These are phyloP conservation scores for Crassisporium funariophilum DNA, from an alignment of 768 basidiomycete species.

Conservation along the genomic window DNA sequence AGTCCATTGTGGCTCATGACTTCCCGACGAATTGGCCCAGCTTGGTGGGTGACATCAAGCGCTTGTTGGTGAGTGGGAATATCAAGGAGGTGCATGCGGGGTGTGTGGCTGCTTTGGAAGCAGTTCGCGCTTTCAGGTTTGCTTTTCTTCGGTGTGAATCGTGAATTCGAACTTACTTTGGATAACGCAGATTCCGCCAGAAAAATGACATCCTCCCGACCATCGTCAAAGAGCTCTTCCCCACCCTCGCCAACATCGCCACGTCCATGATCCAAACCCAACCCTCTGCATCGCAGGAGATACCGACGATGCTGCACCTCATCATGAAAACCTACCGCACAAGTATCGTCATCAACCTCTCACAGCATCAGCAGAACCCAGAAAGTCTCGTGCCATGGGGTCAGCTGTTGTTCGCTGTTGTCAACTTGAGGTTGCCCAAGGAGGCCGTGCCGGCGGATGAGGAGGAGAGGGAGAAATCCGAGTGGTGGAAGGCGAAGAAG, in stretches of 20 bases:
- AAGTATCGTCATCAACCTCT: slow-evolving; percentile 75
- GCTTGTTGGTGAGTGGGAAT: slow-evolving; percentile 60
- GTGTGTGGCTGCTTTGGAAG: slow-evolving; percentile 75
- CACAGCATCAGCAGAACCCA: slow-evolving; percentile 69
- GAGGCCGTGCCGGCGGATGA: slow-evolving; percentile 69
- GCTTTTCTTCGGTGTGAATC: slow-evolving; percentile 19
- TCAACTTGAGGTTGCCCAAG: slow-evolving; percentile 69
- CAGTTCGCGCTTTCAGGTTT: slow-evolving; percentile 75
- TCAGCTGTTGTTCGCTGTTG: slow-evolving; percentile 73
- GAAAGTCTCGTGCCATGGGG: slow-evolving; percentile 89
- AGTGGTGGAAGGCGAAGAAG: slow-evolving; percentile 94
- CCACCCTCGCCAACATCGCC: slow-evolving; percentile 75
- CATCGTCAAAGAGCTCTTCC: slow-evolving; percentile 68
- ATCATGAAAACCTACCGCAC: slow-evolving; percentile 88
- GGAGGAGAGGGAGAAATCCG: slow-evolving; percentile 73
- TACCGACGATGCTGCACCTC: slow-evolving; percentile 81
- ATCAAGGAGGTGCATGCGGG: slow-evolving; percentile 81
- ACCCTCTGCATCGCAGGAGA: slow-evolving; percentile 66
- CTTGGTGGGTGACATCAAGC: slow-evolving; percentile 67
- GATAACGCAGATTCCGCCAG: slow-evolving; percentile 62
- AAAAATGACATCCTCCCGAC: slow-evolving; percentile 57
- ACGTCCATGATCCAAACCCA: slow-evolving; percentile 65
- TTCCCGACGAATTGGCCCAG: slow-evolving; percentile 78
- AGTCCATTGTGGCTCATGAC: slow-evolving; percentile 73
- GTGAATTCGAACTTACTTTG: background rate